Conservation (phyloP, 1,284 basidiomycete genomes). For the Naganishia sp. region DNA sequence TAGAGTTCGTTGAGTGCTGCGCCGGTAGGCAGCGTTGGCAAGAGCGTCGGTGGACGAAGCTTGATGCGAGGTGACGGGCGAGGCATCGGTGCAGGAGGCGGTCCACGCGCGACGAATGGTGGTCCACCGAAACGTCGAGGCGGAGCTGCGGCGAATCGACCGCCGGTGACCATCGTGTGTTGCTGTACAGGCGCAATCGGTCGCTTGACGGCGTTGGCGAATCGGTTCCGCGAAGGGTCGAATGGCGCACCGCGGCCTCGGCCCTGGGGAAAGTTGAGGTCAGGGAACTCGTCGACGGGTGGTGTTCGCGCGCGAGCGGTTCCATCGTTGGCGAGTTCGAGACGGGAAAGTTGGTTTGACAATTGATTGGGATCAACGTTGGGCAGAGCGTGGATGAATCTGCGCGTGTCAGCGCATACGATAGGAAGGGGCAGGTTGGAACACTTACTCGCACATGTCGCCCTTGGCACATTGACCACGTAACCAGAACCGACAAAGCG, state of each 20-base stretch:
- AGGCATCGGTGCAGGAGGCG: conserved; percentile 57
- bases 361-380: conserved; percentile 54
- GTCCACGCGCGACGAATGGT: conserved; percentile 58
- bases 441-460: conserved; percentile 61
- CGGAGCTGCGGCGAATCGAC: conserved; percentile 39
- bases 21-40: conserved; percentile 86
- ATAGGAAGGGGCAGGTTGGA: conserved; percentile 33
- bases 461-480: conserved; percentile 93
- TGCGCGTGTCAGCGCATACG: conserved; percentile 27
- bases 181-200: conserved; percentile 40
- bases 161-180: conserved; percentile 37
- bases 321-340: conserved; percentile 61
- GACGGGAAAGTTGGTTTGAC: conserved; percentile 68
- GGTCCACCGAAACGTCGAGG: conserved; percentile 49
- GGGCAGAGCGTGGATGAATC: conserved; percentile 83
- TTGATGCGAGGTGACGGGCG: conserved; percentile 78
- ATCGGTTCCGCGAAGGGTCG: conserved; percentile 80
- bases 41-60: conserved; percentile 74
- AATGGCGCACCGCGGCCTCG: conserved; percentile 55
- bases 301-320: conserved; percentile 44
- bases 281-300: conserved; percentile 83
- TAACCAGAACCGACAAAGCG: conserved; percentile 96
- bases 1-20: conserved; percentile 76
- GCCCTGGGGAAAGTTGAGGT: conserved; percentile 48
- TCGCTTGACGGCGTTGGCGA: conserved; percentile 60